Evolutionary conservation across 768 basidiomycete genomes (phyloP).

Genomic region (Astraeus odoratus): DNA sequence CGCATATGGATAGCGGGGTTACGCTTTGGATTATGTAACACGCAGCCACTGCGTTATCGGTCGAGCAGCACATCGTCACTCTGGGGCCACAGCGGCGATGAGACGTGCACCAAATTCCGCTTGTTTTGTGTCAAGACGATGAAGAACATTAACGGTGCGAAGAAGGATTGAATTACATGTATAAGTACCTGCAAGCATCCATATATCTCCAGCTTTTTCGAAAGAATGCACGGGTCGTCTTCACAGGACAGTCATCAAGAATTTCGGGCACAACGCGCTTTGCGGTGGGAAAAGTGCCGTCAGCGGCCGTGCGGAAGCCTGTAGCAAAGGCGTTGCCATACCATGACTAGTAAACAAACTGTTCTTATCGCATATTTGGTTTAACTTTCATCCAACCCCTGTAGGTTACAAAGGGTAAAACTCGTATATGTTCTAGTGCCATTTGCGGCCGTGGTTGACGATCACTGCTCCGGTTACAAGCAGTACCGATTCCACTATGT

Average conservation of each 20-base stretch:
- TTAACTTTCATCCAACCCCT: slow-evolving; percentile 4
- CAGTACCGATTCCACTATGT: no score
- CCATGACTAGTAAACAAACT: neutral
- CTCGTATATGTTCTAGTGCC: no score
- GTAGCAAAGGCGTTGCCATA: neutral
- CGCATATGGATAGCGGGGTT: neutral
- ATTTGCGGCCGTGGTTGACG: no score
- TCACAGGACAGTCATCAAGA: slow-evolving; percentile 11
- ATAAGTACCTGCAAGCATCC: slow-evolving; percentile 12
- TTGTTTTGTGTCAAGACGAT: slow-evolving; percentile 7
- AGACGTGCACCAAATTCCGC: slow-evolving; percentile 10
- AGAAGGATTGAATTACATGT: neutral
- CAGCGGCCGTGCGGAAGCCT: slow-evolving; percentile 16
- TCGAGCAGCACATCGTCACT: neutral
- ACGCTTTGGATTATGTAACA: neutral
- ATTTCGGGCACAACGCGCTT: slow-evolving; percentile 18
- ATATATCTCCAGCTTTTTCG: slow-evolving; percentile 5
- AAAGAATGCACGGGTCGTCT: slow-evolving; percentile 12
- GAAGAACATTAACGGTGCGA: neutral
- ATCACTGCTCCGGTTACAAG: no score
- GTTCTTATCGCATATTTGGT: neutral
- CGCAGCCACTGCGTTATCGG: neutral
- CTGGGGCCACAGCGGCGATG: slow-evolving; percentile 4
- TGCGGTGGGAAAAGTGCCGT: slow-evolving; percentile 19
- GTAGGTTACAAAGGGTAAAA: no score